Base-by-base conservation (phyloP, 805 yeast species). In the Crinitomyces ghanaensis region DNA sequence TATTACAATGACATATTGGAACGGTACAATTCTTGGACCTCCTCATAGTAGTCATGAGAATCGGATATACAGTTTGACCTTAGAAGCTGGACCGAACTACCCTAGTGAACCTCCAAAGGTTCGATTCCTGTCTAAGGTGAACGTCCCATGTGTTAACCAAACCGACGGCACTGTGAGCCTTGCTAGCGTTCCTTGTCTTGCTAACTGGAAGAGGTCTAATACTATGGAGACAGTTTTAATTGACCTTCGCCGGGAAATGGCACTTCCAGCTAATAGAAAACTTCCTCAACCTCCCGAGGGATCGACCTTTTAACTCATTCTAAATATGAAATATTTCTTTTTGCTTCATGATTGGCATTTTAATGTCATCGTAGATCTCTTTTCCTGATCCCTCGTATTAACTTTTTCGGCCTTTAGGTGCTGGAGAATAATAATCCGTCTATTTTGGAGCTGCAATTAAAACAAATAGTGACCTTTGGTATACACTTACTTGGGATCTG, bases 1-100 rank as follows among this genome's bases (percentile, higher is more conserved):
- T 54, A 82, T 86, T 45, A 65, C 85, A 33, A 83, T 91, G 93
- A 80, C 94, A 7, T 60, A 78, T 49, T 91, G 99, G 99, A 91
- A 86, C 59, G 98, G 96, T 8, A 91, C 99, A 21, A 88, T 91
- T 33, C 64, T 91, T 43, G 99, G 99, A 0, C 98, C 99, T 3
- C 98, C 98, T 22, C 93, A 81, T 50, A 72, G 74, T 31, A 63
- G 72, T 18, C 96, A 88, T 55, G 96, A 86, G 56, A 91, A 91
- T 58, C 70, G 98, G 52, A 91, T 91, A 42, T 91, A 91, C 56
- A 77, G 83, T 22, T 65, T 91, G 36, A 74, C 70, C 34, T 73
- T 91, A 31, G 74, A 72, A 42, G 86, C 96, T 55, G 96, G 85
- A 14, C 74, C 72, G 4, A 62, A 67, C 5, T 91, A 91, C 54